phyloP scores from a whole-genome alignment of 768 basidiomycete species.

The Tricholoma sp. region DNA sequence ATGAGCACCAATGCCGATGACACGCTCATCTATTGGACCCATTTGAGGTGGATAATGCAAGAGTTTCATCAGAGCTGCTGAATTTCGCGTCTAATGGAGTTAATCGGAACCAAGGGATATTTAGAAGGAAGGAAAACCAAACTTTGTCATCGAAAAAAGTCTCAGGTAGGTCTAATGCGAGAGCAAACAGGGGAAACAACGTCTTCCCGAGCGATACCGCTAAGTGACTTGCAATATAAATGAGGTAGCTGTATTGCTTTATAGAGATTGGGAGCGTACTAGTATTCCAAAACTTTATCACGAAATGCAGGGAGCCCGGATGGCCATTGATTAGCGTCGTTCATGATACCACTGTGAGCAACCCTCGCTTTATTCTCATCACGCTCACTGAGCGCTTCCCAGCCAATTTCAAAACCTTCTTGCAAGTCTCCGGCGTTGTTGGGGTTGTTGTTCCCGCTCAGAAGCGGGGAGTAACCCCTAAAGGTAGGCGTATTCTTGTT shows the following conservation, averaged over 20 bases:
- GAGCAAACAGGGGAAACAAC: constrained; percentile 82
- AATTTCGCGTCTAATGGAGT: constrained; percentile 53
- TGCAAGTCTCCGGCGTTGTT: constrained; percentile 82
- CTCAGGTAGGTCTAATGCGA: constrained; percentile 70
- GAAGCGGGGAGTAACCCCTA: constrained; percentile 68
- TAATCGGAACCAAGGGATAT: background rate
- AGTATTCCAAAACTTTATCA: constrained; percentile 54
- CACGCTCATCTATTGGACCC: constrained; percentile 37
- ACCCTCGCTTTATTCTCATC: constrained; percentile 10
- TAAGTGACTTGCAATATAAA: constrained; percentile 24
- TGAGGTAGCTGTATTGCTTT: background rate
- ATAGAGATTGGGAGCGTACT: constrained; percentile 37
- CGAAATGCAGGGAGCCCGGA: constrained; percentile 54
- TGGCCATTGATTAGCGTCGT: constrained; percentile 80
- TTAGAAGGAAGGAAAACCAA: background rate
- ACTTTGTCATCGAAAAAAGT: constrained; percentile 83
- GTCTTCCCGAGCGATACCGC: constrained; percentile 44
- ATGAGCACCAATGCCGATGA: constrained; percentile 74
- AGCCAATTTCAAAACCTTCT: constrained; percentile 87
- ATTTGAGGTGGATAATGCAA: constrained; percentile 72
- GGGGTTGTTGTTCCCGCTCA: constrained; percentile 73
- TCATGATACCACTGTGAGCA: constrained; percentile 49
- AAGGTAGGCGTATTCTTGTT: constrained; percentile 65
- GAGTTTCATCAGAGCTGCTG: constrained; percentile 80
- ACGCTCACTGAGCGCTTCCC: constrained; percentile 43